phyloP scores from a whole-genome alignment of 1,139 yeast species.

The Sugiyamaella castrensis region DNA sequence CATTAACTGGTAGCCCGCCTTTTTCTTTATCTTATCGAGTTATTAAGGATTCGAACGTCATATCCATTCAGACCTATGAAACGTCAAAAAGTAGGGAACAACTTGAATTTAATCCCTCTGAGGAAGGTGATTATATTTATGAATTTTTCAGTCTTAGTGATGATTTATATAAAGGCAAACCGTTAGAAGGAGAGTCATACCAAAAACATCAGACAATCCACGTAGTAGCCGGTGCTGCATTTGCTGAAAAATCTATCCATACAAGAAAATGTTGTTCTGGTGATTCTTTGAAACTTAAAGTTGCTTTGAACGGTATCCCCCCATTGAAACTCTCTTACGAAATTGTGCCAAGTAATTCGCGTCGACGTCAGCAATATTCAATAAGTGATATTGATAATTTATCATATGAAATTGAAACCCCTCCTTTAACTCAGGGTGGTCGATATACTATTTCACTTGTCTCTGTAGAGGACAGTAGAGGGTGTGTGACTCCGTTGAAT shows the following conservation, averaged over 20 bases:
- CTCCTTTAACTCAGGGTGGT: slow-evolving; percentile 62
- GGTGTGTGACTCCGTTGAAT: slow-evolving; percentile 67
- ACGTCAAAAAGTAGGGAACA: slow-evolving; percentile 44
- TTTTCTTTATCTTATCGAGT: slow-evolving; percentile 65
- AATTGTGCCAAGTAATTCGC: slow-evolving; percentile 46
- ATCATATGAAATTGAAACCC: slow-evolving; percentile 49
- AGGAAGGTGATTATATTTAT: slow-evolving; percentile 78
- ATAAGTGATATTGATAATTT: slow-evolving; percentile 44
- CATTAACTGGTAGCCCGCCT: slow-evolving; percentile 77
- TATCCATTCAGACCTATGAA: slow-evolving; percentile 26
- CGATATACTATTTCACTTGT: slow-evolving; percentile 59
- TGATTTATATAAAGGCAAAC: slow-evolving; percentile 33
- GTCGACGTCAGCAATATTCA: slow-evolving; percentile 41
- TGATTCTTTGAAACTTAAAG: slow-evolving; percentile 48
- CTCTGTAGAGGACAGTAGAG: slow-evolving; percentile 66
- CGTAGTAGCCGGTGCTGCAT: slow-evolving; percentile 41
- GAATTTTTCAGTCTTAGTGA: slow-evolving; percentile 51
- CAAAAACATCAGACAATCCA: slow-evolving; percentile 36
- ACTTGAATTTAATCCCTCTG: slow-evolving; percentile 69
- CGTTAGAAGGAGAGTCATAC: slow-evolving; percentile 32
- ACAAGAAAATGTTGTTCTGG: slow-evolving; percentile 44
- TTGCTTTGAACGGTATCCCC: slow-evolving; percentile 67
- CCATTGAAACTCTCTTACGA: slow-evolving; percentile 77
- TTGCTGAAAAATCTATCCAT: slow-evolving; percentile 22
- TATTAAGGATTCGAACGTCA: slow-evolving; percentile 34